These are phyloP conservation scores for Kluyveromyces sp. DNA, from an alignment of 1,139 yeast species.

Conservation along the genomic window DNA sequence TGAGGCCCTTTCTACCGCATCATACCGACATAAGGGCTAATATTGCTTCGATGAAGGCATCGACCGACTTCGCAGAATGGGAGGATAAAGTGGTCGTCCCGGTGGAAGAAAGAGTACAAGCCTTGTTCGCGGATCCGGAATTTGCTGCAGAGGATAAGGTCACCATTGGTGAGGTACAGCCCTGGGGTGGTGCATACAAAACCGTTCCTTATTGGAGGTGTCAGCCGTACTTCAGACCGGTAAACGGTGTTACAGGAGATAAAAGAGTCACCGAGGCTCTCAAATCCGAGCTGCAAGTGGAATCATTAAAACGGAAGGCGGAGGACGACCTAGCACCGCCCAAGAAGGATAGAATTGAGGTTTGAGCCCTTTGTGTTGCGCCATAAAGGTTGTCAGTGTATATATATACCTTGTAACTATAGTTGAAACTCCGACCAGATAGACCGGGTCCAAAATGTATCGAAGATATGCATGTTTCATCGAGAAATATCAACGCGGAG, in stretches of 20 bases:
- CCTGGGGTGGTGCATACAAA: constrained; percentile 78
- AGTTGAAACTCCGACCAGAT: too few species aligned
- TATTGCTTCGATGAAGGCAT: constrained; percentile 48
- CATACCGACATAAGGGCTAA: constrained; percentile 73
- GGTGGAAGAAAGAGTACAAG: constrained; percentile 59
- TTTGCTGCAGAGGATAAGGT: constrained; percentile 46
- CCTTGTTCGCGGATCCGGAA: constrained; percentile 40
- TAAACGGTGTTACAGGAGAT: constrained; percentile 57
- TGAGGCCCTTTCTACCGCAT: constrained; percentile 67
- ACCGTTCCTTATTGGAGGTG: constrained; percentile 94
- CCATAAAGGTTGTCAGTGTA: too few species aligned
- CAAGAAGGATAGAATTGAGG: background rate
- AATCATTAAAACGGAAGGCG: constrained; percentile 19
- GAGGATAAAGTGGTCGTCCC: constrained; percentile 54
- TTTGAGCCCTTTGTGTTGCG: too few species aligned
- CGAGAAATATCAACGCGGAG: too few species aligned
- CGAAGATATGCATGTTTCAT: too few species aligned
- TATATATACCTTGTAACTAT: too few species aligned
- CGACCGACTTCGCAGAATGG: constrained; percentile 48
- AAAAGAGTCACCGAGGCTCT: constrained; percentile 35
- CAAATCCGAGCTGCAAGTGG: constrained; percentile 12
- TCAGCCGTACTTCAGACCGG: constrained; percentile 89
- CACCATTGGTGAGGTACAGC: constrained; percentile 46
- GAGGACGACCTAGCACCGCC: constrained; percentile 12
- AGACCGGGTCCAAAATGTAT: too few species aligned